These are phyloP conservation scores for Rhizopus arrhizus DNA, from an alignment of 371 early-diverging fungal genomes.

Conservation along the genomic window DNA sequence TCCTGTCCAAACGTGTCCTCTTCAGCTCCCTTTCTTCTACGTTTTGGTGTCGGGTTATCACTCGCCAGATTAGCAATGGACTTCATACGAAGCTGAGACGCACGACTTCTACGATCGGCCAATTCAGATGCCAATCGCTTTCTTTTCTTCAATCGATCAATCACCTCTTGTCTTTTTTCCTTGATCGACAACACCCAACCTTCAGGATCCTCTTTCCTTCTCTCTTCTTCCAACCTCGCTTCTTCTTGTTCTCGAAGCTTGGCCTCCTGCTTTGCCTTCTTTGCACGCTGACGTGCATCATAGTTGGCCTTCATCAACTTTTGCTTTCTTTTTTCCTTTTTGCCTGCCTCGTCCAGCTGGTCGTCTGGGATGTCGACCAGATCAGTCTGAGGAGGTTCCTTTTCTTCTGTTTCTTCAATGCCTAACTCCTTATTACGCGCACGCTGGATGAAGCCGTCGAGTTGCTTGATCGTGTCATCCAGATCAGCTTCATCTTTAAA, in stretches of 20 bases:
- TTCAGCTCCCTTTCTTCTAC: conserved; percentile 62
- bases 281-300: conserved; percentile 80
- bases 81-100: conserved; percentile 83
- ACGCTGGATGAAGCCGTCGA: conserved; percentile 67
- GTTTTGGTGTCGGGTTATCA: conserved; percentile 55
- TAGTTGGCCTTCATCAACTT: conserved; percentile 78
- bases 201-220: conserved; percentile 64
- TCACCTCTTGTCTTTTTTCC: conserved; percentile 59
- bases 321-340: conserved; percentile 86
- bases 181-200: conserved; percentile 76
- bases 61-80: conserved; percentile 83
- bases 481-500: conserved; percentile 76
- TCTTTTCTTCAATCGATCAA: conserved; percentile 67
- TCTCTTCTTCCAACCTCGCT: conserved; percentile 72
- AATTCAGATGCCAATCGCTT: conserved; percentile 74
- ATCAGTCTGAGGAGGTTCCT: conserved; percentile 74
- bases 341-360: conserved; percentile 73
- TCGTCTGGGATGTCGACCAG: conserved; percentile 83
- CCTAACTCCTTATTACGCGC: conserved; percentile 82
- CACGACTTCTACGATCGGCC: conserved; percentile 82
- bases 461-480: conserved; percentile 69
- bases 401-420: conserved; percentile 76
- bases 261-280: conserved; percentile 80
- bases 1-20: conserved; percentile 93
- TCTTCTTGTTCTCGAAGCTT: conserved; percentile 63